These are phyloP conservation scores for Beauveria scarabaeidicola DNA, from an alignment of 2,329 filamentous ascomycete genomes.

Conservation along the genomic window DNA sequence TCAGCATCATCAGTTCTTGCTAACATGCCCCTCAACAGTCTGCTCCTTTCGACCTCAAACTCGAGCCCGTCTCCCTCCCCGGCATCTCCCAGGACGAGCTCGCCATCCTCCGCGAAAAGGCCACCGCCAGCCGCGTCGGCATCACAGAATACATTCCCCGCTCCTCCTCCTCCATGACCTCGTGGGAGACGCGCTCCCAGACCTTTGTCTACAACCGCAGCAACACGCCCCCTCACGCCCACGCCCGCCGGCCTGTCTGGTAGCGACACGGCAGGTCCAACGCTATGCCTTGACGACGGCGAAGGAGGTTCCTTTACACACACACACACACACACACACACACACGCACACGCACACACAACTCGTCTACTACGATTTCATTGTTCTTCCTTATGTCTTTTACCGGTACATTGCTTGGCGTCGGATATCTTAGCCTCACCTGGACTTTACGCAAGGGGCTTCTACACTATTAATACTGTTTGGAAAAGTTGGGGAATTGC, in stretches of 20 bases:
- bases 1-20: slow-evolving; percentile 4
- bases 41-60: slow-evolving; percentile 50
- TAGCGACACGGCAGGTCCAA: neutral
- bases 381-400: neutral
- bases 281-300: neutral
- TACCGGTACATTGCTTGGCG: neutral
- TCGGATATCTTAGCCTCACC: neutral
- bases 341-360: neutral
- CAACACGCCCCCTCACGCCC: slow-evolving; percentile 16
- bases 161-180: slow-evolving; percentile 16
- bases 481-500: neutral
- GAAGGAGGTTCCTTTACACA: neutral
- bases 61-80: slow-evolving; percentile 42
- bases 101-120: slow-evolving; percentile 42
- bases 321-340: neutral
- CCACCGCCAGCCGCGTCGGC: slow-evolving; percentile 40
- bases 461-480: too few relatives aligned
- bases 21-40: slow-evolving; percentile 37
- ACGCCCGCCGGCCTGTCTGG: slow-evolving; percentile 7
- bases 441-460: neutral
- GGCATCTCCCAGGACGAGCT: slow-evolving; percentile 52
- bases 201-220: slow-evolving; percentile 17
- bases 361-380: neutral
- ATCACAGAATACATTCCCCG: slow-evolving; percentile 28
- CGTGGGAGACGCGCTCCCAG: slow-evolving; percentile 5